A percentile compares a stretch with the other conserved stretches of the same genome.
Conservation (phyloP, 176 grass and related monocot genomes). For the Canna indica region DNA sequence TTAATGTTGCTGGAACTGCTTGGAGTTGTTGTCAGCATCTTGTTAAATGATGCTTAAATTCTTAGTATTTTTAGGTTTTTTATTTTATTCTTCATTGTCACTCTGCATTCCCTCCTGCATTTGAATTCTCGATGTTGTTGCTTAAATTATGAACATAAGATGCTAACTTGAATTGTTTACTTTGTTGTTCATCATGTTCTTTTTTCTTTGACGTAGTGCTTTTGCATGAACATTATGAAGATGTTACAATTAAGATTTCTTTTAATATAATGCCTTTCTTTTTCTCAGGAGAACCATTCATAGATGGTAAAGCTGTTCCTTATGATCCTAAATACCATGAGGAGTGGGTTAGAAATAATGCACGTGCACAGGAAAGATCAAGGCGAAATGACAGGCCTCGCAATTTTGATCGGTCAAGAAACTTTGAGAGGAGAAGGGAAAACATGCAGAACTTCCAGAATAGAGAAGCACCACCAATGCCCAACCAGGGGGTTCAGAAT, state of each 20-base stretch:
- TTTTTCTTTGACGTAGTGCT: too few relatives aligned
- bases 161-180: neutral
- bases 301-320: constrained; percentile 74
- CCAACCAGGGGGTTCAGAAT: neutral
- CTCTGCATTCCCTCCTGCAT: neutral
- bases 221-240: too few relatives aligned
- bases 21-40: too few relatives aligned
- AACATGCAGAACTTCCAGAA: constrained; percentile 79
- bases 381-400: constrained; percentile 76
- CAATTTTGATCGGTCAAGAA: constrained; percentile 73
- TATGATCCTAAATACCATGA: constrained; percentile 85
- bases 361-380: constrained; percentile 40
- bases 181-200: too few relatives aligned
- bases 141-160: neutral
- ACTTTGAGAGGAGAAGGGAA: constrained; percentile 72
- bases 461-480: constrained; percentile 35
- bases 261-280: neutral
- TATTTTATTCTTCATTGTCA: neutral
- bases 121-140: neutral
- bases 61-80: neutral
- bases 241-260: too few relatives aligned
- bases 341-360: constrained; percentile 74
- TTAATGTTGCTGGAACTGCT: too few relatives aligned
- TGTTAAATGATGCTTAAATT: neutral
- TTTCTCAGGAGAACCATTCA: constrained; percentile 79